A percentile compares a stretch with the other conserved stretches of the same genome.
Evolutionary conservation across 2,329 filamentous ascomycete species (phyloP).

Genomic region (Purpureocillium lavendulum): DNA sequence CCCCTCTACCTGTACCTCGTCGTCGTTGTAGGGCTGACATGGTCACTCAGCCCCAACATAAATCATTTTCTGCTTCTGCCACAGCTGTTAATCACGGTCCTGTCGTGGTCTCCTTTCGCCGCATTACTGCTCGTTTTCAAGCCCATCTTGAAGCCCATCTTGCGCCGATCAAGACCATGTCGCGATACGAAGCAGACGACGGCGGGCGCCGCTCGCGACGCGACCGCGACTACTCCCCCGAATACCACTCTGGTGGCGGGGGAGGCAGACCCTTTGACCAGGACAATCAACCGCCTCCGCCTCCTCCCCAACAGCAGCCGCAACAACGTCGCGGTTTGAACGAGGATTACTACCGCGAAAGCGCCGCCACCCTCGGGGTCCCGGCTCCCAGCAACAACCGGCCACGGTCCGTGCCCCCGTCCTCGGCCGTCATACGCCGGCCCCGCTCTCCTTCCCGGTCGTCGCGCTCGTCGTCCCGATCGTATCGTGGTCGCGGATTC

Average conservation of each 20-base stretch:
- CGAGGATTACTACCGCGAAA: constrained; percentile 17
- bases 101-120: not conserved
- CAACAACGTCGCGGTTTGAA: constrained; percentile 15
- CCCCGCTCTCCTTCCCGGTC: constrained; percentile 9
- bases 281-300: constrained; percentile 3
- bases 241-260: constrained; percentile 21
- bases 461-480: constrained; percentile 17
- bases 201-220: constrained; percentile 12
- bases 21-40: constrained; percentile 1
- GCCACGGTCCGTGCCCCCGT: constrained; percentile 22
- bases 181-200: constrained; percentile 20
- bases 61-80: not conserved
- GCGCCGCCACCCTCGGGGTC: constrained; percentile 16
- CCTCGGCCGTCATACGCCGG: constrained; percentile 11
- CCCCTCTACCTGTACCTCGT: not conserved
- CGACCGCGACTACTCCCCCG: constrained; percentile 21
- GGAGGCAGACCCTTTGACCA: constrained; percentile 6
- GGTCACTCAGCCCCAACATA: not conserved
- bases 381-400: constrained; percentile 17
- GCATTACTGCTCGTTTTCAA: no score
- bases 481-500: constrained; percentile 11
- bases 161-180: not conserved
- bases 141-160: no score
- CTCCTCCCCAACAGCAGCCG: not conserved
- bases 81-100: no score